Base-by-base conservation (phyloP, 2,329 filamentous ascomycete species). In the Clonostachys solani region DNA sequence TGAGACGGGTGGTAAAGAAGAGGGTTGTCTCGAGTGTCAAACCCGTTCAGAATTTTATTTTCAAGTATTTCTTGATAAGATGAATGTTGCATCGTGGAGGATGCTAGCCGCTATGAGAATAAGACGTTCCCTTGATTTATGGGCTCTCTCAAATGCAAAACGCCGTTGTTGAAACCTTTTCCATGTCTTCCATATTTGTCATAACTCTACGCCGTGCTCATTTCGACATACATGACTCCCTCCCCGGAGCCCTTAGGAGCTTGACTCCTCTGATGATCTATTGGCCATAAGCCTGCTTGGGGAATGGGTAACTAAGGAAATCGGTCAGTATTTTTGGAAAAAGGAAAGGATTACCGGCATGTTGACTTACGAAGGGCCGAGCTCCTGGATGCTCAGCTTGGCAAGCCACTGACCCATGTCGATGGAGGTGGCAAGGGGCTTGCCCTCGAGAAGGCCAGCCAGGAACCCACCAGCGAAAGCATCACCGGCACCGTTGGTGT, bases 351-450 rank as follows among this genome's bases (percentile, higher is more conserved):
- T 23, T n/a, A 10, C 16, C 12, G 33, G 33, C 47, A 49, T 42
- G 33, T 38, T n/a, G 54, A 87, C 88, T 79, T 86, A 97, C 87
- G 91, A 94, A 72, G 92, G 92, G 60, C 94, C 94, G 59, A 96
- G 77, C 74, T 97, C 92, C 75, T 92, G 86, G 67, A 99, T 92
- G 78, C 91, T 94, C 61, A 96, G 77, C 63, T 87, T 86, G 44
- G 94, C 94, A 56, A 99, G 81, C 94, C 94, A 99, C 73, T 96
- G 92, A 54, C 94, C 94, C 80, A 94, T 89, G 67, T 96, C 88
- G 58, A 99, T 80, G 61, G 80, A 80, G 56, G 84, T 82, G 59
- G 87, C 84, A 44, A 99, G 78, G 47, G 82, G 66, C 75, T 94
- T 89, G 68, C 87, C 90, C 69, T 92, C 78, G 52, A 96, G 85